Evolutionary conservation across 2,329 filamentous ascomycete genomes (phyloP).

Genomic region (Penicillium sp.): DNA sequence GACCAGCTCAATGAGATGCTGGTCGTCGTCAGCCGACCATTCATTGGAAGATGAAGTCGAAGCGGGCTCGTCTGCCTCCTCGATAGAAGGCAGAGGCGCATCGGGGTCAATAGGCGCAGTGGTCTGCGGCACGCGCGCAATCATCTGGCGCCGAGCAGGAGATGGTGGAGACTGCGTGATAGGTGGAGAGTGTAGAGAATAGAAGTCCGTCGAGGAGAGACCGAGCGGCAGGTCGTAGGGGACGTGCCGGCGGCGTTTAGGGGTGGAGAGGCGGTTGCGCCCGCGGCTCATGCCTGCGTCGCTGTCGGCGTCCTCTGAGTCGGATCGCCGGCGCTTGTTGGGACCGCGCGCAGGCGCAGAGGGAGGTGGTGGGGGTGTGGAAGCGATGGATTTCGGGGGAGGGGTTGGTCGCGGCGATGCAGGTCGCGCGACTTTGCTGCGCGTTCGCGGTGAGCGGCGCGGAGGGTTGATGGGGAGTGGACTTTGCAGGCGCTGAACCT

Average conservation of each 20-base stretch:
- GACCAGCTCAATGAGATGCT: constrained; percentile 43
- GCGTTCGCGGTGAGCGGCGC: constrained; percentile 30
- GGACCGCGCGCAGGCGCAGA: constrained; percentile 32
- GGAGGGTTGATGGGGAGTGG: constrained; percentile 35
- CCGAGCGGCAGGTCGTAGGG: constrained; percentile 47
- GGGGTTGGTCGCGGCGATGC: constrained; percentile 23
- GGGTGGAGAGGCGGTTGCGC: constrained; percentile 39
- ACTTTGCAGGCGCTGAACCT: constrained; percentile 41
- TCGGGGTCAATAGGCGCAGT: constrained; percentile 30
- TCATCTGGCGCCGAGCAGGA: constrained; percentile 16
- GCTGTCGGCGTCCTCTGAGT: constrained; percentile 24
- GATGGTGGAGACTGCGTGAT: constrained; percentile 34
- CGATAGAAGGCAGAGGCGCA: constrained; percentile 38
- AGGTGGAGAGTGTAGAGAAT: constrained; percentile 39
- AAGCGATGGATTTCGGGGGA: constrained; percentile 14
- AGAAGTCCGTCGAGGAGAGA: constrained; percentile 45
- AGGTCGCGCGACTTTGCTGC: constrained; percentile 26
- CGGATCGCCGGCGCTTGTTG: constrained; percentile 42
- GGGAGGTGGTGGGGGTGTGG: constrained; percentile 24
- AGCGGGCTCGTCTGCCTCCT: constrained; percentile 25
- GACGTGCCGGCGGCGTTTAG: constrained; percentile 44
- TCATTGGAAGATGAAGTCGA: constrained; percentile 12
- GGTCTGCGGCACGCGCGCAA: constrained; percentile 8
- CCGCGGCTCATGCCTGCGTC: constrained; percentile 10
- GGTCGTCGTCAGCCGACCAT: constrained; percentile 45